Conservation (phyloP, 805 yeast species). For the Debaryomyces maramus region DNA sequence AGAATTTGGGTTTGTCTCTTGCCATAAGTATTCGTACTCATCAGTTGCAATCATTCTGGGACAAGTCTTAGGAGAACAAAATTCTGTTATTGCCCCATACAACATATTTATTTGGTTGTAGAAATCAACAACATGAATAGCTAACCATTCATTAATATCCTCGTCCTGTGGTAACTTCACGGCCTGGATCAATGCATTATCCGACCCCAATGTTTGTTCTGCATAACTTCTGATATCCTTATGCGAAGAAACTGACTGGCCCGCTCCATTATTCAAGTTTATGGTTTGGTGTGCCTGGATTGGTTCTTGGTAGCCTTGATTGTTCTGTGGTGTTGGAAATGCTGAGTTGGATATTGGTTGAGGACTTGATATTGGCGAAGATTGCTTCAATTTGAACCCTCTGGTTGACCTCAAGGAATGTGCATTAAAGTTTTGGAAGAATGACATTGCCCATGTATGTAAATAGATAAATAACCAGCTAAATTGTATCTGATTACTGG, state of each 20-base stretch:
- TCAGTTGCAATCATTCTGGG: constrained; percentile 98
- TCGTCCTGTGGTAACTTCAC: constrained; percentile 93
- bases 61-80: constrained; percentile 92
- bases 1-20: constrained; percentile 55
- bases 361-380: constrained; percentile 41
- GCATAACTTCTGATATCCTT: constrained; percentile 83
- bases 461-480: background rate
- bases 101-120: constrained; percentile 95
- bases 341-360: constrained; percentile 36
- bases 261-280: constrained; percentile 19
- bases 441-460: constrained; percentile 26
- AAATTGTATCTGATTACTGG: background rate
- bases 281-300: constrained; percentile 32
- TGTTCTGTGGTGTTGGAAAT: constrained; percentile 24
- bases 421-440: constrained; percentile 45
- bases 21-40: constrained; percentile 97
- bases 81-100: constrained; percentile 92
- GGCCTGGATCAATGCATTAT: constrained; percentile 86
- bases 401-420: constrained; percentile 43
- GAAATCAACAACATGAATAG: constrained; percentile 96
- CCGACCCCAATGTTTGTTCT: constrained; percentile 92
- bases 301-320: constrained; percentile 9
- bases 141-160: constrained; percentile 90
- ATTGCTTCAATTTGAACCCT: constrained; percentile 43
- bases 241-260: constrained; percentile 50